phyloP scores from a whole-genome alignment of 2,329 filamentous ascomycete genomes.

The Penicillium sp. region DNA sequence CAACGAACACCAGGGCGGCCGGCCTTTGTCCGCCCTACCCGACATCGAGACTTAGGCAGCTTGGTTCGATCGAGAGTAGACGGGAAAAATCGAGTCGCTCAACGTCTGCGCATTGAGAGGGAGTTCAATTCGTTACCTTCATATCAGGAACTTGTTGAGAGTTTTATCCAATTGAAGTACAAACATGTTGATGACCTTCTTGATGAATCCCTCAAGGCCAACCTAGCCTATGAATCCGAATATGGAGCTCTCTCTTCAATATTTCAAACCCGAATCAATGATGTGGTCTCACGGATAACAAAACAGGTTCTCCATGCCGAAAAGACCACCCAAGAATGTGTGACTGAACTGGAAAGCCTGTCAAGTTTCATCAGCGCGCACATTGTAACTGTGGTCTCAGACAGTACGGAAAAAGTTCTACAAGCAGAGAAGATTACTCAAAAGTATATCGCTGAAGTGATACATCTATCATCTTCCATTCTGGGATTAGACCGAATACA shows the following conservation, averaged over 20 bases:
- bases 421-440: conserved; percentile 1
- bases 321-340: background rate
- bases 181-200: background rate
- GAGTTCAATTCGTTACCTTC: background rate
- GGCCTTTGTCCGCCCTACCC: background rate
- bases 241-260: background rate
- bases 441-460: background rate
- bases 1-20: background rate
- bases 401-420: background rate
- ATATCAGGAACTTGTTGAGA: background rate
- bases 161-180: conserved; percentile 3
- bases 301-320: background rate
- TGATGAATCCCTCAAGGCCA: background rate
- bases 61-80: conserved; percentile 1
- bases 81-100: background rate
- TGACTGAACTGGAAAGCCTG: background rate
- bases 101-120: background rate
- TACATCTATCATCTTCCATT: background rate
- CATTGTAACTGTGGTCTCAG: background rate
- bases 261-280: background rate
- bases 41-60: conserved; percentile 1
- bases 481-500: background rate
- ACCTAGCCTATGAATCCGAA: background rate
- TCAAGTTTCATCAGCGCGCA: background rate
- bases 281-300: background rate